A percentile compares a stretch with the other conserved stretches of the same genome.
phyloP scores from a whole-genome alignment of 108 stramenopile genomes.

The Stephanodiscus minutulus region DNA sequence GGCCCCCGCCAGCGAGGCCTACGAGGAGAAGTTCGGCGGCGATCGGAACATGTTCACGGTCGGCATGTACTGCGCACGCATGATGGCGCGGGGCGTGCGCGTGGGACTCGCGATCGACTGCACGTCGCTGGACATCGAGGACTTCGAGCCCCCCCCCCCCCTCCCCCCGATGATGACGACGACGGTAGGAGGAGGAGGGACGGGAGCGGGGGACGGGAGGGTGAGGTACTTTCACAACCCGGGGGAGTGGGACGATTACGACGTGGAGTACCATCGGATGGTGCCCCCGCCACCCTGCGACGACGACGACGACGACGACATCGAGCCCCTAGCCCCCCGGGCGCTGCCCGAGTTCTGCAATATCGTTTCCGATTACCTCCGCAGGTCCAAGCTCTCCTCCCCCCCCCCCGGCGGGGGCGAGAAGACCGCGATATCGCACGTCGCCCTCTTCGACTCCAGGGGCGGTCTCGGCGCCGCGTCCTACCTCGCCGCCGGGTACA shows the following conservation, averaged over 20 bases:
- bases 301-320: conserved; percentile 11
- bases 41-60: conserved; percentile 59
- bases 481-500: conserved; percentile 46
- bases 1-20: conserved; percentile 45
- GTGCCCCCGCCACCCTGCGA: conserved; percentile 9
- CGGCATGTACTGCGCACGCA: conserved; percentile 47
- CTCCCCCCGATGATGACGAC: no score
- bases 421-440: no score
- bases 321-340: conserved; percentile 22
- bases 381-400: no score
- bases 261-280: conserved; percentile 53
- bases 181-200: no score
- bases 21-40: conserved; percentile 57
- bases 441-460: conserved; percentile 54
- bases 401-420: no score
- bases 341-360: conserved; percentile 31
- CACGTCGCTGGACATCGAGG: conserved; percentile 51
- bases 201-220: conserved; percentile 26
- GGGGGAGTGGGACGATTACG: conserved; percentile 56
- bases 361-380: conserved; percentile 31
- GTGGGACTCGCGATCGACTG: conserved; percentile 56
- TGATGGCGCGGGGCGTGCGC: conserved; percentile 45
- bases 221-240: conserved; percentile 59
- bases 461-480: conserved; percentile 53
- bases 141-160: conserved; percentile 40